Conservation (phyloP, 1,284 basidiomycete genomes). For the Ceratobasidium theobromae region DNA sequence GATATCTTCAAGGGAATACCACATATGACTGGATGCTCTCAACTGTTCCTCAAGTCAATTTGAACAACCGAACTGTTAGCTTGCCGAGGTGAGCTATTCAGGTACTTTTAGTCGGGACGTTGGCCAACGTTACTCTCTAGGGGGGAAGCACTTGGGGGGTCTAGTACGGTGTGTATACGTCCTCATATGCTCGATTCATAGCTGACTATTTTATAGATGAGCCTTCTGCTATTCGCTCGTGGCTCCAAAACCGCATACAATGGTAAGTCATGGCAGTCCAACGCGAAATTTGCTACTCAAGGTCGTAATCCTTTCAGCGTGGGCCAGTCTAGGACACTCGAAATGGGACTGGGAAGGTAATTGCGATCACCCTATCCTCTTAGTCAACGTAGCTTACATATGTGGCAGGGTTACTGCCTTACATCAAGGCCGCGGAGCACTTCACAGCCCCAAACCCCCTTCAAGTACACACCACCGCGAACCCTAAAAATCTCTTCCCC, state of each 20-base stretch:
- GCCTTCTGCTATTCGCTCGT: constrained; percentile 33
- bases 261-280: background rate
- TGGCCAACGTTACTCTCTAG: background rate
- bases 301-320: background rate
- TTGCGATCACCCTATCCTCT: background rate
- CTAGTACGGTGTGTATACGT: background rate
- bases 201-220: constrained; percentile 15
- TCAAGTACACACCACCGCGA: too few species aligned
- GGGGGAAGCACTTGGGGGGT: background rate
- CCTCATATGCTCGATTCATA: background rate
- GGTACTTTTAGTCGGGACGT: background rate
- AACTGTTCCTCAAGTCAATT: constrained; percentile 31
- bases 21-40: constrained; percentile 35
- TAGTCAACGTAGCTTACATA: background rate
- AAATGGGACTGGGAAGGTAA: constrained; percentile 43
- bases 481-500: constrained; percentile 36
- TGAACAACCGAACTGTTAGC: background rate
- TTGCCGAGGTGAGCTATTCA: background rate
- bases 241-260: background rate
- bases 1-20: constrained; percentile 29
- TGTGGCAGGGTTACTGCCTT: constrained; percentile 39
- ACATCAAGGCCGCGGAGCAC: constrained; percentile 45
- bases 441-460: constrained; percentile 34
- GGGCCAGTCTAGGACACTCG: constrained; percentile 3
- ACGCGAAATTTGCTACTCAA: too few species aligned